A percentile compares a stretch with the other conserved stretches of the same genome.
These are phyloP conservation scores for Coccomyxa subellipsoidea DNA, from an alignment of 163 green algal genomes.

Conservation along the genomic window DNA sequence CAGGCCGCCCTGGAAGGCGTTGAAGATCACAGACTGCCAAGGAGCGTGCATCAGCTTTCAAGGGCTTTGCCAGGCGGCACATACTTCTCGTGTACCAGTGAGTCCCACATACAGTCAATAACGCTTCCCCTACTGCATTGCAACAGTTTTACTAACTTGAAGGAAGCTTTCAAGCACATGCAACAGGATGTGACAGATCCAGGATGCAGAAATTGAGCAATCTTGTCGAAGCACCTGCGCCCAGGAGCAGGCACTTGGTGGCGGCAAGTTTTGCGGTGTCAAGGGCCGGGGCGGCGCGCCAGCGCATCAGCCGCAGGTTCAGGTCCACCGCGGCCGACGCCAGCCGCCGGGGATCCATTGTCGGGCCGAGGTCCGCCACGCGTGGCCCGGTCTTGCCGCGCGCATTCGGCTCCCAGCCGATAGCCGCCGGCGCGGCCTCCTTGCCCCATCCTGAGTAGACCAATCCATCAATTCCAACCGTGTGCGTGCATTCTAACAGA, in stretches of 20 bases:
- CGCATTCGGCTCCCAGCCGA: slow-evolving; percentile 80
- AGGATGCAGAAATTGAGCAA: too few relatives aligned
- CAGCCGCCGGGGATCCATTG: slow-evolving; percentile 67
- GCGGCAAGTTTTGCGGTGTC: slow-evolving; percentile 56
- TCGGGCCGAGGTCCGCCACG: slow-evolving; percentile 45
- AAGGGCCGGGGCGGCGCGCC: slow-evolving; percentile 80
- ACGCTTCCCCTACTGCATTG: too few relatives aligned
- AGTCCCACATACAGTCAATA: too few relatives aligned
- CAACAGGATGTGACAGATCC: too few relatives aligned
- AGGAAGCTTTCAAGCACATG: too few relatives aligned
- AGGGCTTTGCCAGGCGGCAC: too few relatives aligned
- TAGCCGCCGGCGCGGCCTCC: slow-evolving; percentile 8
- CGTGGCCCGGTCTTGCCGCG: slow-evolving; percentile 52
- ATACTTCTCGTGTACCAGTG: too few relatives aligned
- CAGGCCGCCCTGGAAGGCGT: too few relatives aligned
- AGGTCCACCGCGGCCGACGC: slow-evolving; percentile 83
- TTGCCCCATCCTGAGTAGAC: neutral
- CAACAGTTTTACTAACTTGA: too few relatives aligned
- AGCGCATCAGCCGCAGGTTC: slow-evolving; percentile 97
- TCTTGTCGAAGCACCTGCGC: slow-evolving; percentile 62
- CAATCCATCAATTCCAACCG: neutral
- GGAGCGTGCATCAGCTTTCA: too few relatives aligned
- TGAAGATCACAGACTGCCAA: too few relatives aligned
- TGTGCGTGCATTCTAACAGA: too few relatives aligned
- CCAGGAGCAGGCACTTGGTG: slow-evolving; percentile 86